Evolutionary conservation across 2,329 filamentous ascomycete genomes (phyloP), one percentile per base, ranked within the genome.

Genomic region (Ophiostoma australiae): DNA sequence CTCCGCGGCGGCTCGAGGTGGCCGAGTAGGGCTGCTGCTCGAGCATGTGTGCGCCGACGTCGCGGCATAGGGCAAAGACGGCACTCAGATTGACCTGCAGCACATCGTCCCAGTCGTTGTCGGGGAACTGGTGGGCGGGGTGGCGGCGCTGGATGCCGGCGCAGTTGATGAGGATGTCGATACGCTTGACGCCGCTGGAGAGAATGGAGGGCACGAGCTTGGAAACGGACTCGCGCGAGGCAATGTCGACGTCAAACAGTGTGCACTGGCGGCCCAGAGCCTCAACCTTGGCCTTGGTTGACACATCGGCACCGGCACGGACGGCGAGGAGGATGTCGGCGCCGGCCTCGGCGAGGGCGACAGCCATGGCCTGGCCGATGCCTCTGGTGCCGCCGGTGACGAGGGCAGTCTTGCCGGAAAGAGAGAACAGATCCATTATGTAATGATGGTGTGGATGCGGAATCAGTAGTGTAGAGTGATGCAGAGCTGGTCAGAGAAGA

Each of bases 31-130:
- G 80, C 6, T 80, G 77, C 17, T 89, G 86, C 1, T 80, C 78
- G 37, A 95, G 87, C 87, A 95, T 93, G 81, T 94, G 90, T 17
- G 89, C 88, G 74, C 91, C 92, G 20, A 92, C 85, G 78, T 94
- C 91, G 72, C 92, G 89, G 80, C 88, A 87, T 70, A 96, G 84
- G 0, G 88, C 87, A 81, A 97, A 97, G 70, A 95, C 91, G 63
- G 90, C 85, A 77, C 86, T 91, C 66, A 97, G 87, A 81, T 97
- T 97, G 68, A 97, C 90, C 82, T 97, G 91, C 61, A 97, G 82
- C 39, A 97, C 87, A 76, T 90, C 87, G 77, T 90, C 86, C 86
- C 92, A 96, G 81, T 95, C 91, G 65, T 83, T 81, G 77, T 91
- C 87, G 0, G 92, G 92, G 77, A 97, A 97, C 72, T 85, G 80